Evolutionary conservation across 163 green algal species (phyloP).

Genomic region (Scenedesmus sp.): DNA sequence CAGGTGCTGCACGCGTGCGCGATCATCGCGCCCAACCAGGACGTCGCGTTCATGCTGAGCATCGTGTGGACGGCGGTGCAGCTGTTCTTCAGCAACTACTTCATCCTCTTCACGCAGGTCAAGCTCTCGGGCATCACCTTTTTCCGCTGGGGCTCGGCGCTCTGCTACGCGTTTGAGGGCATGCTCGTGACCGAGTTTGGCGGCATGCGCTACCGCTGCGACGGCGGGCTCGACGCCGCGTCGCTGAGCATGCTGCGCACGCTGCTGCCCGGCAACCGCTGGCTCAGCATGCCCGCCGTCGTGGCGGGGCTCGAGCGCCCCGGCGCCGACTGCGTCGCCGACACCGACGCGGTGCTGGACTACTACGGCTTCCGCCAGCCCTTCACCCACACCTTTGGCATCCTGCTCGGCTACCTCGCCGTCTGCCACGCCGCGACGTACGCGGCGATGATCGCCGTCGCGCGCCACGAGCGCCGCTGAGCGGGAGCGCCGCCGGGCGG

Average conservation of each 20-base stretch:
- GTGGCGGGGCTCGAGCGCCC: neutral
- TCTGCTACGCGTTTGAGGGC: constrained; percentile 54
- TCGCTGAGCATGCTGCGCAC: neutral
- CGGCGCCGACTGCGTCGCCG: constrained; percentile 15
- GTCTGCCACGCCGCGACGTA: constrained; percentile 50
- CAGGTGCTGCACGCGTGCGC: constrained; percentile 58
- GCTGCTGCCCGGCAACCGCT: constrained; percentile 15
- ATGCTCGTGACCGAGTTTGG: constrained; percentile 43
- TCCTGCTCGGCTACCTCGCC: constrained; percentile 50
- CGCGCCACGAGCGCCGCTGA: constrained; percentile 20
- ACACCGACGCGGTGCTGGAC: constrained; percentile 29
- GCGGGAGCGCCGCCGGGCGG: too few species aligned
- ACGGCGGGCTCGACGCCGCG: constrained; percentile 2
- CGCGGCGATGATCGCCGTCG: constrained; percentile 22
- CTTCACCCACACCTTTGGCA: constrained; percentile 39
- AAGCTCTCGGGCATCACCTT: constrained; percentile 40
- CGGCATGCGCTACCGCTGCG: constrained; percentile 28
- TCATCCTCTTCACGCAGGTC: constrained; percentile 60
- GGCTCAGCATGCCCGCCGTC: constrained; percentile 11
- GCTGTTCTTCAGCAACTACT: constrained; percentile 66
- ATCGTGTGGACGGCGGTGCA: constrained; percentile 67
- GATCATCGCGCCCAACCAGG: constrained; percentile 56
- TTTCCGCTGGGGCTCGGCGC: constrained; percentile 43
- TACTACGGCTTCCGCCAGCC: constrained; percentile 44
- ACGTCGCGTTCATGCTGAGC: constrained; percentile 69